Evolutionary conservation across 345 rosid species (phyloP), one percentile per base, ranked within the genome.

Genomic region (Eucalyptus tenuipes): DNA sequence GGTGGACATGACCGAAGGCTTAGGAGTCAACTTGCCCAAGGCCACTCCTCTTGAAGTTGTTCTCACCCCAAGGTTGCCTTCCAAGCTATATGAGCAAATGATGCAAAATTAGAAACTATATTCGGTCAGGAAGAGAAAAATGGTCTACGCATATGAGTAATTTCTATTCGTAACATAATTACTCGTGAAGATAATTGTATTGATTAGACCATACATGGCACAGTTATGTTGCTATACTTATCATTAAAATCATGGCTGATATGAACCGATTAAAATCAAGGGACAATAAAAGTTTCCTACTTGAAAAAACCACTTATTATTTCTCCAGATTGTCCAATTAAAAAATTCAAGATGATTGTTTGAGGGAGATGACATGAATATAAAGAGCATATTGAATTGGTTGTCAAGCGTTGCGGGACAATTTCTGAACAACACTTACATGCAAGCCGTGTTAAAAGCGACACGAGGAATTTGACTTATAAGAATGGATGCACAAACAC

Each of bases 1-100:
- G 18, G 57, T 88, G 80, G 89, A 89, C 57, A 71, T 86, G 90
- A 89, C 52, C 4, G 79, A 86, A 42, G 90, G 90, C 8, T 20
- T 71, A 27, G 90, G 75, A 27, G 7, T 52, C 22, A 68, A 27
- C 82, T 33, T 86, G 85, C 86, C 90, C 9, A 89, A 86, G 87
- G 88, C 50, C 31, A 89, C 27, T 40, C 90, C 90, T 2, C 27
- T 89, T 48, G 88, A 86, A 52, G 64, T 55, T 79, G 45, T 89
- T 53, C 53, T 89, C 49, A 68, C 86, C 13, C 90, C 86, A 9
- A 88, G 88, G 33, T 81, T 89, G 66, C 86, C 90, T 6, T 25
- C 48, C 49, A 29, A 86, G 17, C 88, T 89, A 47, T 89, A 86
- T 17, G 47, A 85, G 66, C 49, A 16, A 42, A 45, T 9, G 89